Percentiles rank a stretch among this genome's conserved stretches.
Conservation (phyloP, 345 rosid genomes). For the Brassica carinata region DNA sequence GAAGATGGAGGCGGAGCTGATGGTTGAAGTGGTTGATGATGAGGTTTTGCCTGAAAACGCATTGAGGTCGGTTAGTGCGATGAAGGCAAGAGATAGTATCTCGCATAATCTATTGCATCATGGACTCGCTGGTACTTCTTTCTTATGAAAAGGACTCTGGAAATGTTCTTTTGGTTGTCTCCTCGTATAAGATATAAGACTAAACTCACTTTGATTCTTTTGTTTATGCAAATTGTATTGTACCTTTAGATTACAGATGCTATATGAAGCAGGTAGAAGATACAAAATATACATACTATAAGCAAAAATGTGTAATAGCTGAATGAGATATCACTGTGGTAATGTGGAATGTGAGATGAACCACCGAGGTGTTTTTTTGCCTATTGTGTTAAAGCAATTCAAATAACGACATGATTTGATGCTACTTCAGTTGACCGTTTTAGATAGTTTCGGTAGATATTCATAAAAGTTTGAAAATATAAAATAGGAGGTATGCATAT, state of each 20-base stretch:
- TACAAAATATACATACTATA: constrained; percentile 5
- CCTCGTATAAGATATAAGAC: background rate
- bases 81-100: constrained; percentile 70
- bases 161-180: constrained; percentile 2
- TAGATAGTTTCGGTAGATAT: background rate
- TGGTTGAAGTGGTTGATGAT: constrained; percentile 60
- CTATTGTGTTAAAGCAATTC: background rate
- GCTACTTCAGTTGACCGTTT: background rate
- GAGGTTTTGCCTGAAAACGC: constrained; percentile 66
- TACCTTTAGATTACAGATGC: constrained; percentile 18
- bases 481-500: background rate
- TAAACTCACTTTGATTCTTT: constrained; percentile 38
- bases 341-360: background rate
- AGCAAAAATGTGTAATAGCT: background rate
- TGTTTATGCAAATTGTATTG: constrained; percentile 39
- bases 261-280: constrained; percentile 29
- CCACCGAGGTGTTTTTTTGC: background rate
- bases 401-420: background rate
- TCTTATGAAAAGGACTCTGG: constrained; percentile 39
- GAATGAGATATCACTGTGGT: background rate
- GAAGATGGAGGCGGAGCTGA: constrained; percentile 50
- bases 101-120: constrained; percentile 80
- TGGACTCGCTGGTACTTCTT: constrained; percentile 73
- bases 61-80: constrained; percentile 52
- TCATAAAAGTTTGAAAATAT: background rate